Evolutionary conservation across 352 stramenopile genomes (phyloP).

Genomic region (Pythium dissotocum): DNA sequence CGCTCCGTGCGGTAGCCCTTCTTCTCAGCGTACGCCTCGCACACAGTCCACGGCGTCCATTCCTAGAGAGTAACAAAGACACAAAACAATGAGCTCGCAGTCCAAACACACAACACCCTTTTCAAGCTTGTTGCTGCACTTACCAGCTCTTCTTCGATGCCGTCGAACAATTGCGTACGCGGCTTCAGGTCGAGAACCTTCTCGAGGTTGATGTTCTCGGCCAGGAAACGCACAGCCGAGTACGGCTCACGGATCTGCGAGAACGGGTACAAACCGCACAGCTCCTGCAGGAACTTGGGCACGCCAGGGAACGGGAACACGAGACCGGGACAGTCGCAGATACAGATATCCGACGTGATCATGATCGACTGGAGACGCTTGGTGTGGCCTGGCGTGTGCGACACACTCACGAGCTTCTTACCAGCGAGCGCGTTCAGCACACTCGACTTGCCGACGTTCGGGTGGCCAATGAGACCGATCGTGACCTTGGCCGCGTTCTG

Average conservation of each 20-base stretch:
- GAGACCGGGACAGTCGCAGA: slow-evolving; percentile 85
- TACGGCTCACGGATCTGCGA: slow-evolving; percentile 90
- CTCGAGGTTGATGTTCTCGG: slow-evolving; percentile 74
- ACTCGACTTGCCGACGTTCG: slow-evolving; percentile 89
- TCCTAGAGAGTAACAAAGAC: slow-evolving; percentile 35
- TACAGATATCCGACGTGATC: slow-evolving; percentile 80
- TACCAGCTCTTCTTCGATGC: slow-evolving; percentile 76
- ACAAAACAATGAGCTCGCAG: not conserved
- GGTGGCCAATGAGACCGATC: slow-evolving; percentile 87
- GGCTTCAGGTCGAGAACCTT: slow-evolving; percentile 71
- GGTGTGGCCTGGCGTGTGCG: slow-evolving; percentile 84
- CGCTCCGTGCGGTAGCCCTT: slow-evolving; percentile 80
- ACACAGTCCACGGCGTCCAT: slow-evolving; percentile 83
- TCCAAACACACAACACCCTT: not conserved
- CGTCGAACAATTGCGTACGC: slow-evolving; percentile 72
- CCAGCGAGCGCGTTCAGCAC: slow-evolving; percentile 83
- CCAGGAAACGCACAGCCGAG: slow-evolving; percentile 83
- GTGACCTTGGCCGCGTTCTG: slow-evolving; percentile 65
- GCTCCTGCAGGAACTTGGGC: slow-evolving; percentile 82
- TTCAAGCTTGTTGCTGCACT: not conserved
- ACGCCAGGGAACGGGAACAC: slow-evolving; percentile 84
- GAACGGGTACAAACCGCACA: slow-evolving; percentile 82
- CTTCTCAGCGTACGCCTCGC: slow-evolving; percentile 84
- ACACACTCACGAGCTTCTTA: slow-evolving; percentile 89
- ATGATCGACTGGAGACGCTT: slow-evolving; percentile 87